A percentile compares a stretch with the other conserved stretches of the same genome.
phyloP scores from a whole-genome alignment of 257 asterid genomes.

The Voacanga thouarsii region DNA sequence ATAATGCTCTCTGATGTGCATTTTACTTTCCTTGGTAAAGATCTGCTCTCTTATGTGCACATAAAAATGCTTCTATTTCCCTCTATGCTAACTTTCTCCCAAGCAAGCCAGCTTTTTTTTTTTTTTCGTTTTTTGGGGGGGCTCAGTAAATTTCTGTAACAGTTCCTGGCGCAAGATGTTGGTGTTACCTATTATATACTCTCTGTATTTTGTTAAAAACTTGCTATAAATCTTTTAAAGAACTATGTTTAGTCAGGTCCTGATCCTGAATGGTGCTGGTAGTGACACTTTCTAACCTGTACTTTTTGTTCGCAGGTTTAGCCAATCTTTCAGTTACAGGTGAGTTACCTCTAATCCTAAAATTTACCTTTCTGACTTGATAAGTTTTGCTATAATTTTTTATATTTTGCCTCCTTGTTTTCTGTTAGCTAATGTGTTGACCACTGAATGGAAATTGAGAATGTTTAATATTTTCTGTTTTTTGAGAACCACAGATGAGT shows the following conservation, averaged over 20 bases:
- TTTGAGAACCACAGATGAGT: background rate
- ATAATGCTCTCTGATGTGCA: background rate
- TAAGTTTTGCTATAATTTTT: background rate
- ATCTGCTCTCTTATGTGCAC: background rate
- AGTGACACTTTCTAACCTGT: slow-evolving; percentile 11
- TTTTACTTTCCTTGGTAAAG: background rate
- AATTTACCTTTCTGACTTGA: background rate
- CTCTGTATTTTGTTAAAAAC: background rate
- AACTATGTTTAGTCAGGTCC: background rate
- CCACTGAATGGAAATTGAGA: background rate
- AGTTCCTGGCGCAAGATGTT: background rate
- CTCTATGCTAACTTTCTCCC: background rate
- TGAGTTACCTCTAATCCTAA: slow-evolving; percentile 24
- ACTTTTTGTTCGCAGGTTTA: slow-evolving; percentile 62
- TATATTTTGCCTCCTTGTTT: background rate
- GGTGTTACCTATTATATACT: background rate
- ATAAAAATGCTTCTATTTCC: background rate
- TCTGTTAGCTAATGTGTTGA: background rate
- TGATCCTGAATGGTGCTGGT: background rate
- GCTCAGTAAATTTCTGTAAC: too few species aligned
- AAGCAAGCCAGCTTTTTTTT: too few species aligned
- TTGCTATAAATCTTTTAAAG: background rate
- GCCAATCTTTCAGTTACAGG: slow-evolving; percentile 81
- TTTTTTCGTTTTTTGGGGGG: too few species aligned
- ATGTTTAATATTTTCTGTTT: background rate